These are phyloP conservation scores for Lentinula lateritia DNA, from an alignment of 768 basidiomycete species.

Conservation along the genomic window DNA sequence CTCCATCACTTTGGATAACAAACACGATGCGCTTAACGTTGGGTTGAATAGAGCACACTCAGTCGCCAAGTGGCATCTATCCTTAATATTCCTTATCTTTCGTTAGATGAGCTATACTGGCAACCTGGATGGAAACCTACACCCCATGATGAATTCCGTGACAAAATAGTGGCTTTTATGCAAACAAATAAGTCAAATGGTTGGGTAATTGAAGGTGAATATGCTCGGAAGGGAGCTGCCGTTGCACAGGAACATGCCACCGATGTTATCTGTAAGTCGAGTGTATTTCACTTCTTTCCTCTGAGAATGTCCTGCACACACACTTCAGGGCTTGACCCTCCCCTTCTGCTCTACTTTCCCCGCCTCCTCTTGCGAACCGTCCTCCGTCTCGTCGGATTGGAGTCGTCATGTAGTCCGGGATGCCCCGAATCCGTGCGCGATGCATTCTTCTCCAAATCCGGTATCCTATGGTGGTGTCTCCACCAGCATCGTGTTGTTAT, in stretches of 20 bases:
- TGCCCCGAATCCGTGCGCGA: constrained; percentile 37
- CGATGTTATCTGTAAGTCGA: constrained; percentile 47
- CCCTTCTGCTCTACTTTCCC: constrained; percentile 54
- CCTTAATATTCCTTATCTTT: constrained; percentile 29
- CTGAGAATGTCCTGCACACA: not conserved
- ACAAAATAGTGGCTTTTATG: constrained; percentile 8
- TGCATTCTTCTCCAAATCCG: constrained; percentile 41
- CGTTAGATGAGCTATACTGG: constrained; percentile 32
- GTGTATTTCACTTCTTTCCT: not conserved
- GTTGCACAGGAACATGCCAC: constrained; percentile 35
- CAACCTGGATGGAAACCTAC: constrained; percentile 27
- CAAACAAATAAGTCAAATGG: constrained; percentile 39
- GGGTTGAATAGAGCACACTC: constrained; percentile 29
- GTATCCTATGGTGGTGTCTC: constrained; percentile 50
- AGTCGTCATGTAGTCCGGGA: constrained; percentile 39
- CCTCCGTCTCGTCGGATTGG: constrained; percentile 32
- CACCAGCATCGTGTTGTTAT: constrained; percentile 31
- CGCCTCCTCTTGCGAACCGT: constrained; percentile 51
- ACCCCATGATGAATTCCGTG: constrained; percentile 16
- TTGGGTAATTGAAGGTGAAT: constrained; percentile 55
- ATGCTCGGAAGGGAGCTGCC: constrained; percentile 19
- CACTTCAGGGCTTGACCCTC: constrained; percentile 60
- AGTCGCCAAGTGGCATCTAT: constrained; percentile 27
- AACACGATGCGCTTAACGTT: not conserved
- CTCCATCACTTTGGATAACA: no score